phyloP scores from a whole-genome alignment of 495 filamentous ascomycete species.

The Apodospora peruviana region DNA sequence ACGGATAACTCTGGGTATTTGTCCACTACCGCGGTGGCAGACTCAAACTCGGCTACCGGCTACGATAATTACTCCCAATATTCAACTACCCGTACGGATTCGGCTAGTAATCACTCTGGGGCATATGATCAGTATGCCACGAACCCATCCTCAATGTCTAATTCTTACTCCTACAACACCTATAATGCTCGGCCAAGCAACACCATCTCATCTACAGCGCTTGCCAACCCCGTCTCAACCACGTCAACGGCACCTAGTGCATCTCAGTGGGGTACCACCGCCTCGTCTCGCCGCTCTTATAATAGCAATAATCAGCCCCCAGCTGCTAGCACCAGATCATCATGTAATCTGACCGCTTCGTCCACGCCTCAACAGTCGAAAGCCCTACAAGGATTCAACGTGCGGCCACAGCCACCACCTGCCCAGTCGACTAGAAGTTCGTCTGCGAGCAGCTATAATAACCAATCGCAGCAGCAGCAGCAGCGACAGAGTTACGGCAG shows the following conservation, averaged over 20 bases:
- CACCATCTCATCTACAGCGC: slow-evolving; percentile 7
- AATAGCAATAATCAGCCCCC: slow-evolving; percentile 9
- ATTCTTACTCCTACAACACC: slow-evolving; percentile 20
- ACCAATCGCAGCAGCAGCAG: slow-evolving; percentile 17
- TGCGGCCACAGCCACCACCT: slow-evolving; percentile 17
- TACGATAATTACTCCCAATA: slow-evolving; percentile 20
- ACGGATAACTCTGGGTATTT: slow-evolving; percentile 7
- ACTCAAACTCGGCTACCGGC: slow-evolving; percentile 6
- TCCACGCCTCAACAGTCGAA: slow-evolving; percentile 14
- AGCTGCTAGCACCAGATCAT: slow-evolving; percentile 2
- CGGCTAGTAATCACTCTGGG: slow-evolving; percentile 10
- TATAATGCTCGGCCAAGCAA: slow-evolving; percentile 14
- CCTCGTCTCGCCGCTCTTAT: slow-evolving; percentile 12
- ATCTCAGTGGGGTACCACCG: slow-evolving; percentile 19
- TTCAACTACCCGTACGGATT: slow-evolving; percentile 12
- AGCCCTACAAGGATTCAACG: slow-evolving; percentile 18
- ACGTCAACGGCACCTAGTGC: slow-evolving; percentile 9
- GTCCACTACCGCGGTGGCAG: slow-evolving; percentile 4
- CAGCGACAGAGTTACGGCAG: slow-evolving; percentile 8
- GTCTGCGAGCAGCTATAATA: slow-evolving; percentile 12
- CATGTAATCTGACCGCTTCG: slow-evolving; percentile 6
- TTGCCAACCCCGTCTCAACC: slow-evolving; percentile 8
- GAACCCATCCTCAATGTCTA: slow-evolving; percentile 6
- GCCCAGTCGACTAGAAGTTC: slow-evolving; percentile 12
- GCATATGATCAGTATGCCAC: slow-evolving; percentile 21